These are phyloP conservation scores for Tulasnella sp. DNA, from an alignment of 768 basidiomycete species.

Conservation along the genomic window DNA sequence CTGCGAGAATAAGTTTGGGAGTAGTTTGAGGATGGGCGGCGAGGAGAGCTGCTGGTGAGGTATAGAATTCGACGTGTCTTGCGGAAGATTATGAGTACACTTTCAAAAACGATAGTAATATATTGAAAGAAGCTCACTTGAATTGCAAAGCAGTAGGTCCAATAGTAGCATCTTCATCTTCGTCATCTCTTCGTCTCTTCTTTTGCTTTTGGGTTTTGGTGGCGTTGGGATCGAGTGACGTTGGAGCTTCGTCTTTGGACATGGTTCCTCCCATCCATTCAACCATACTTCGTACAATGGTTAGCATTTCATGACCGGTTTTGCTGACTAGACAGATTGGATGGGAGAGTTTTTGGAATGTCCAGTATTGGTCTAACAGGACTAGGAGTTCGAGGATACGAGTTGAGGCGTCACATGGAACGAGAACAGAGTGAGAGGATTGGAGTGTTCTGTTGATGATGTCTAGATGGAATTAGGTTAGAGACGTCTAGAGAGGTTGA, in stretches of 20 bases:
- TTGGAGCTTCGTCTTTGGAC: slow-evolving; percentile 67
- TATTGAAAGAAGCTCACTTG: slow-evolving; percentile 35
- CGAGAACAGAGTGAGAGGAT: slow-evolving; percentile 64
- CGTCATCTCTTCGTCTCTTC: slow-evolving; percentile 38
- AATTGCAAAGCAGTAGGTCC: slow-evolving; percentile 83
- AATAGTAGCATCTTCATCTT: slow-evolving; percentile 67
- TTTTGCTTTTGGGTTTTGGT: slow-evolving; percentile 42
- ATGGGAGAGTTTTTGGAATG: slow-evolving; percentile 56
- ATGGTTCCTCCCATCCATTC: slow-evolving; percentile 97
- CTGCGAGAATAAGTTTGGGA: slow-evolving; percentile 87
- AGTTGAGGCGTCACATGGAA: slow-evolving; percentile 89
- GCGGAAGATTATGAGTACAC: neutral
- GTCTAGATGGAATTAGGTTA: slow-evolving; percentile 36
- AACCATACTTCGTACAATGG: slow-evolving; percentile 92
- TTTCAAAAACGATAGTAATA: neutral
- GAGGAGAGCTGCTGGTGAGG: slow-evolving; percentile 64
- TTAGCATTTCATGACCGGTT: slow-evolving; percentile 85
- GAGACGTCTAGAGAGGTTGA: slow-evolving; percentile 1
- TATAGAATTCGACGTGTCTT: slow-evolving; percentile 91
- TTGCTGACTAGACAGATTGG: slow-evolving; percentile 91
- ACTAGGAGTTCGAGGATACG: slow-evolving; percentile 94
- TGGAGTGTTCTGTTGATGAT: slow-evolving; percentile 77
- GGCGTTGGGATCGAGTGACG: slow-evolving; percentile 47
- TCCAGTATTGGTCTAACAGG: slow-evolving; percentile 94
- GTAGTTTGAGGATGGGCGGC: slow-evolving; percentile 74